These are phyloP conservation scores for Nemania serpens DNA, from an alignment of 2,329 filamentous ascomycete species.

Conservation along the genomic window DNA sequence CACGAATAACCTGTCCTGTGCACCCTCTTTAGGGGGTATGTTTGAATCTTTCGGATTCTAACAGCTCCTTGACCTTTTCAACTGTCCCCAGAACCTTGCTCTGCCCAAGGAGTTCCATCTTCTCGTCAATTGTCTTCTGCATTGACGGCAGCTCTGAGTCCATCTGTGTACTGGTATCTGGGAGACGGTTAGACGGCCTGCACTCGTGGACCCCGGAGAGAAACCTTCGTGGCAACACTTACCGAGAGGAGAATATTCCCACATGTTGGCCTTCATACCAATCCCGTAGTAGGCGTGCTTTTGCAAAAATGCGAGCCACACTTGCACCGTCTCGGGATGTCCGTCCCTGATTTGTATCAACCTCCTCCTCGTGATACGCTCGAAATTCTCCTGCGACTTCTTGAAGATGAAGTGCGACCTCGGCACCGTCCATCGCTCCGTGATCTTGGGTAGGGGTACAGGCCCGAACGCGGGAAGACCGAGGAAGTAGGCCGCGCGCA, in stretches of 20 bases:
- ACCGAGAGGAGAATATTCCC: constrained; percentile 81
- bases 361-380: constrained; percentile 82
- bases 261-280: constrained; percentile 98
- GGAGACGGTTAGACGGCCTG: constrained; percentile 20
- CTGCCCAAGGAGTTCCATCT: constrained; percentile 62
- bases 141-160: constrained; percentile 40
- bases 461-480: constrained; percentile 85
- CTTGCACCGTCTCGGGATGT: constrained; percentile 82
- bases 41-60: constrained; percentile 57
- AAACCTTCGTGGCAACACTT: constrained; percentile 37
- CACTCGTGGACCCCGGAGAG: neutral
- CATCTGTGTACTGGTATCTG: constrained; percentile 59
- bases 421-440: constrained; percentile 93
- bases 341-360: constrained; percentile 94
- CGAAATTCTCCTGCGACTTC: constrained; percentile 97
- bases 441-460: constrained; percentile 81
- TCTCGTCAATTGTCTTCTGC: constrained; percentile 51
- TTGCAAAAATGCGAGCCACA: constrained; percentile 90
- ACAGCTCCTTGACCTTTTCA: constrained; percentile 61
- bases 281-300: constrained; percentile 96
- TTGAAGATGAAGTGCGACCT: constrained; percentile 91
- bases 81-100: constrained; percentile 55
- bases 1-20: neutral
- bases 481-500: constrained; percentile 93
- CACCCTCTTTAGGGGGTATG: constrained; percentile 38